Percentiles rank a stretch among this genome's conserved stretches.
Evolutionary conservation across 2,329 filamentous ascomycete genomes (phyloP).

Genomic region (Fusarium decemcellulare): DNA sequence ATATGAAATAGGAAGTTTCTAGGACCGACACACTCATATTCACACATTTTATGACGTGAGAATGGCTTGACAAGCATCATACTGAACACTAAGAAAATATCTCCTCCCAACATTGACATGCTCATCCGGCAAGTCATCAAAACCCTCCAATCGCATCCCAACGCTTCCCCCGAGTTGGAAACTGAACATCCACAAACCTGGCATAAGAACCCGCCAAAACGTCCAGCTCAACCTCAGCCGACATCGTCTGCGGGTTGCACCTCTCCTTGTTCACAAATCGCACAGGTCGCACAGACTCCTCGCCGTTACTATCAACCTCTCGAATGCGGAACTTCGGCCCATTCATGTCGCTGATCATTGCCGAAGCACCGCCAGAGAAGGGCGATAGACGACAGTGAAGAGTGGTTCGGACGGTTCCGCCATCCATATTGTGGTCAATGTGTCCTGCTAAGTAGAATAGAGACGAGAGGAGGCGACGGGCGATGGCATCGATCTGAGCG

Average conservation of each 20-base stretch:
- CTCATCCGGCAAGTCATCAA: not conserved
- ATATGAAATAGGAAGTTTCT: no score
- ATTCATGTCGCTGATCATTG: not conserved
- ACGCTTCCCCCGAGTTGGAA: not conserved
- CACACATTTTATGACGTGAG: no score
- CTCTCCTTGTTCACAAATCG: not conserved
- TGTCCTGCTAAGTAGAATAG: not conserved
- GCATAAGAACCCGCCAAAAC: not conserved
- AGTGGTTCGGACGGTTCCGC: not conserved
- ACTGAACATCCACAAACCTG: not conserved
- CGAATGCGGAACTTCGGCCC: not conserved
- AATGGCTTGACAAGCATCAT: no score
- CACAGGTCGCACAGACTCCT: not conserved
- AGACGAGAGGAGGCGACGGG: not conserved
- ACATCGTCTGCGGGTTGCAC: not conserved
- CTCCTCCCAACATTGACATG: no score
- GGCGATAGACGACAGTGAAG: not conserved
- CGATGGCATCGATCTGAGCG: not conserved
- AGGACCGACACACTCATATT: no score
- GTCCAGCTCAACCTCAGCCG: not conserved
- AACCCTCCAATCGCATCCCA: not conserved
- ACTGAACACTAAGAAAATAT: no score
- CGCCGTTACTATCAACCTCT: not conserved
- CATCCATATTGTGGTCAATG: not conserved
- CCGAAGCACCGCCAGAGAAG: not conserved